Evolutionary conservation across 805 yeast genomes (phyloP), one percentile per base, ranked within the genome.

Genomic region (Barnettozyma wickerhamii): DNA sequence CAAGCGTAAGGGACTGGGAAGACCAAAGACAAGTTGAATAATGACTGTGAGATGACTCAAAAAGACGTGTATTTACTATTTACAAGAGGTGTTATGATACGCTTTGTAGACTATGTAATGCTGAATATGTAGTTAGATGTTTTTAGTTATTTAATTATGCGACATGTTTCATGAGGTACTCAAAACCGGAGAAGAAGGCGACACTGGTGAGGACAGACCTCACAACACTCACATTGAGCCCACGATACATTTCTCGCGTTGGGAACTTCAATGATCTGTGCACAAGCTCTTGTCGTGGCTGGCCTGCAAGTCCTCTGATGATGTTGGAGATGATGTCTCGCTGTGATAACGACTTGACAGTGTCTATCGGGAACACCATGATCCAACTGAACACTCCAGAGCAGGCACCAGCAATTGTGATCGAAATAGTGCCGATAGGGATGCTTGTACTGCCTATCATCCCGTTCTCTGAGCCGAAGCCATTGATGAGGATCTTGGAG

Each of bases 331-430:
- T 83, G 5, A 83, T 68, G 51, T 86, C 91, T 43, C 83, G 75
- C 55, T 87, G 96, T 33, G 77, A 72, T 42, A 81, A 70, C 2
- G 90, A 77, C 56, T 88, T 87, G 43, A 83, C 68, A 0, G 95
- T 87, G 59, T 87, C 96, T 10, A 87, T 57, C 4, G 95, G 95
- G 63, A 83, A 88, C 4, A 86, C 80, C 1, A 78, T 59, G 3
- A 78, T 62, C 95, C 95, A 86, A 37, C 88, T 72, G 14, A 82
- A 62, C 14, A 81, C 73, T 3, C 95, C 95, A 4, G 93, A 77
- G 19, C 79, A 47, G 0, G 88, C 95, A n/a, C 95, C 95, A 0
- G 91, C 84, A 3, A 80, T 27, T 4, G 82, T 79, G 18, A 81
- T 69, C 7, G 78, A 65, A 6, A 71, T 23, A 2, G 80, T 66